Conservation (phyloP, 176 grass and related monocot species). For the Oryza punctata region DNA sequence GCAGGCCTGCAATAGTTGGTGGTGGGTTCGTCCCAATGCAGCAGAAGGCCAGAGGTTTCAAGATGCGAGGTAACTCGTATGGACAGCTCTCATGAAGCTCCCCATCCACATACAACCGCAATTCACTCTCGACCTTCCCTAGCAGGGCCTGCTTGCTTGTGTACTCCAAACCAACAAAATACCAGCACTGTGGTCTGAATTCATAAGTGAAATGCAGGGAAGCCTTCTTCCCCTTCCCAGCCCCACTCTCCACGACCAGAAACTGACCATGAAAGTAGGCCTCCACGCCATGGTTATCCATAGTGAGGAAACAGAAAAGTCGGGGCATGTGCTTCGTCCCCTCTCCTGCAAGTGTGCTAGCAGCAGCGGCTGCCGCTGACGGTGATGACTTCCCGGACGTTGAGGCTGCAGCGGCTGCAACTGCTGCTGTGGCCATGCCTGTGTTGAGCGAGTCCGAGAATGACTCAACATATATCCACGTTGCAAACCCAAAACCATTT, state of each 20-base stretch:
- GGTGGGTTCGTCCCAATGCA: constrained; percentile 90
- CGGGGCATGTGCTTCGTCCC: constrained; percentile 79
- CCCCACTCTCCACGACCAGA: constrained; percentile 82
- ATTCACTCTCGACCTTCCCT: constrained; percentile 77
- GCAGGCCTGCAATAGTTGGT: constrained; percentile 67
- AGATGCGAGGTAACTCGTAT: constrained; percentile 87
- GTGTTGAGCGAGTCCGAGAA: constrained; percentile 68
- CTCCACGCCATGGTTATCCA: constrained; percentile 86
- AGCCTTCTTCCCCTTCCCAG: constrained; percentile 74
- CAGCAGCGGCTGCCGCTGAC: constrained; percentile 59
- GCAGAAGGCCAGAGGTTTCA: constrained; percentile 82
- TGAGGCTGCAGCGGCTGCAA: constrained; percentile 61
- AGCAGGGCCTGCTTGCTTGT: constrained; percentile 82
- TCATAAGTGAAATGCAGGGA: constrained; percentile 85
- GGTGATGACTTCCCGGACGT: constrained; percentile 78
- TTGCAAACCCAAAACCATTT: constrained; percentile 91
- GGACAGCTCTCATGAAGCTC: constrained; percentile 76
- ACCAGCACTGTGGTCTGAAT: constrained; percentile 88
- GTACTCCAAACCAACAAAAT: constrained; percentile 84
- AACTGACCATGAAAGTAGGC: constrained; percentile 93
- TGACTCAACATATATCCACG: constrained; percentile 94
- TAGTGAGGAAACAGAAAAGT: constrained; percentile 91
- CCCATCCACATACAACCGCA: constrained; percentile 89
- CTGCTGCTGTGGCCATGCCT: constrained; percentile 53
- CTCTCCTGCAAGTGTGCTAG: constrained; percentile 66